Base-by-base conservation (phyloP, 2,329 filamentous ascomycete species). In the Aspergillus eucalypticola region DNA sequence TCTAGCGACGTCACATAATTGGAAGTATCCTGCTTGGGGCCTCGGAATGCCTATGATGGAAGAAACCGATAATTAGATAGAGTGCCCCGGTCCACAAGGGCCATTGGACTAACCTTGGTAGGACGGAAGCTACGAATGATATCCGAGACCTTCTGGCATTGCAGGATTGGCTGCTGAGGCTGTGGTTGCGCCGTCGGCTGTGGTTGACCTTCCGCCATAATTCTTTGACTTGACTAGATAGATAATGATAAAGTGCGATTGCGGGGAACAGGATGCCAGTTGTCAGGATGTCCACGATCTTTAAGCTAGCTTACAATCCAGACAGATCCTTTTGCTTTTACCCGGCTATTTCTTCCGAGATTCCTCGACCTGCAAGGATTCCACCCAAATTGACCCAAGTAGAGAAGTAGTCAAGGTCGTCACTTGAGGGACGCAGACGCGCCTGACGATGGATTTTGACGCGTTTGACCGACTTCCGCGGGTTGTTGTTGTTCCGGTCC, bases 1-100 rank as follows among this genome's bases (percentile, higher is more conserved):
- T 99, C 94, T 69, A 99, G 86, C 1, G 94, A 98, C 8, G 95
- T 90, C 61, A 97, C 87, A 65, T 88, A 83, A 3, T 88, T 86
- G 54, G 66, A 69, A 56, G 63, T 65, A 44, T 78, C 79, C 66
- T 73, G 73, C 67, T 76, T 80, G 48, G 69, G 65, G 42, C 67
- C 69, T 59, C 68, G 71, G 63, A 74, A 79, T 2, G 67, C 64
- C 74, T 75, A 60, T 23, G 38, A 17, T 54, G 21, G 5, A 58
- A 44, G 54, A 52, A 52, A 60, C 46, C 48, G n/a, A 61, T 61
- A 58, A 58, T 57, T 50, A 59, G 38, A 19, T 32, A n/a, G 42
- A 38, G 19, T 44, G 50, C 48, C 11, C 46, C 46, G 3, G 38
- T 10, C 10, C 42, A 17, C 15, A 23, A 41, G 15, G 17, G 5